These are phyloP conservation scores for Noccaea caerulescens DNA, from an alignment of 345 rosid species.

Conservation along the genomic window DNA sequence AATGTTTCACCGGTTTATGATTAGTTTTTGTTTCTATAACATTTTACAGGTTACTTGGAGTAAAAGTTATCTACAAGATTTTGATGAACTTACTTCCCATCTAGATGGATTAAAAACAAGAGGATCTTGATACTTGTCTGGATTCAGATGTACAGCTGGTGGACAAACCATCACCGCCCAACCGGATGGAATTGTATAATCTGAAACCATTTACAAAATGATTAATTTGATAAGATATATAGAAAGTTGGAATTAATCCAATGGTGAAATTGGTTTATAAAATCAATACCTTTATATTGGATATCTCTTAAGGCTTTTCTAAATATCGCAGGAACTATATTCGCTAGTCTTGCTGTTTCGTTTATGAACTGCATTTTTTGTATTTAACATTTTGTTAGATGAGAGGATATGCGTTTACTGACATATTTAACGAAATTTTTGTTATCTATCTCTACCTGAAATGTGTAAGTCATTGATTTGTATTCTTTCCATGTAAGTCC, in stretches of 20 bases:
- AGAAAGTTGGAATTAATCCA: background rate
- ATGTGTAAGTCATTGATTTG: conserved; percentile 92
- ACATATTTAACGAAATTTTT: background rate
- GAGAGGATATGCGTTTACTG: background rate
- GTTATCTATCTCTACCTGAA: conserved; percentile 55
- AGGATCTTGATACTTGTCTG: conserved; percentile 69
- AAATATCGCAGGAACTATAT: conserved; percentile 38
- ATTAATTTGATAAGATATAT: conserved; percentile 5
- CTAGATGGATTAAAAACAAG: conserved; percentile 81
- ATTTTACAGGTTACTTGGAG: conserved; percentile 4
- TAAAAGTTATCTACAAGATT: background rate
- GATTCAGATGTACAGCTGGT: conserved; percentile 90
- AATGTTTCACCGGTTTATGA: conserved; percentile 11
- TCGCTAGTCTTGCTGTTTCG: conserved; percentile 41
- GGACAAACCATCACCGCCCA: conserved; percentile 97
- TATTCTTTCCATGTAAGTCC: conserved; percentile 91
- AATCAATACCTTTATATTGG: conserved; percentile 31
- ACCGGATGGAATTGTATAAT: conserved; percentile 80
- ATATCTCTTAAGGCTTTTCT: conserved; percentile 39
- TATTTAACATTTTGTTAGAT: conserved; percentile 23
- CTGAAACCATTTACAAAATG: conserved; percentile 50
- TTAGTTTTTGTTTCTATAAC: background rate
- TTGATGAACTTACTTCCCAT: conserved; percentile 71
- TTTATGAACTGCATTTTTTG: conserved; percentile 32
- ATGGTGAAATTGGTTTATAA: background rate